phyloP scores from a whole-genome alignment of 1,139 yeast species.

The Yamadazyma jaroonii region DNA sequence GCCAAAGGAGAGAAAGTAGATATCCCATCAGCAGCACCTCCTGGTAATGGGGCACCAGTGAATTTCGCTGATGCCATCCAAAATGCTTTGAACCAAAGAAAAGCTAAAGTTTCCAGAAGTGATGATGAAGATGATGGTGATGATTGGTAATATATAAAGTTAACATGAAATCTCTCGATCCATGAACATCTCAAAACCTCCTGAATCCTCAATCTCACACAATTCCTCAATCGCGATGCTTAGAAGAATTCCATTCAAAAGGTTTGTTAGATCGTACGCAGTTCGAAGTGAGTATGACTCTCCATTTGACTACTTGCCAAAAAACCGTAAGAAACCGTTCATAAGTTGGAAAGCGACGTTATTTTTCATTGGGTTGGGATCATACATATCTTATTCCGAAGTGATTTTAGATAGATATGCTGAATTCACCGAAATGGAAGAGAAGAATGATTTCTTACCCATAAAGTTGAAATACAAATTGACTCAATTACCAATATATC shows the following conservation, averaged over 20 bases:
- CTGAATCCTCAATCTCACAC: background rate
- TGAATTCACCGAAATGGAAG: conserved; percentile 25
- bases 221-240: background rate
- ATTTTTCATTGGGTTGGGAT: conserved; percentile 27
- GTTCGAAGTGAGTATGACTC: conserved; percentile 34
- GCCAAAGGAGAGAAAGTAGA: conserved; percentile 57
- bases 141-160: conserved; percentile 20
- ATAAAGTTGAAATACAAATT: conserved; percentile 45
- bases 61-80: conserved; percentile 84
- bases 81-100: conserved; percentile 78
- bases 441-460: conserved; percentile 20
- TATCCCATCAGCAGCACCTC: conserved; percentile 25
- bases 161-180: background rate
- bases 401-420: conserved; percentile 33
- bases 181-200: background rate
- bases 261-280: conserved; percentile 14
- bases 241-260: background rate
- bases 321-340: conserved; percentile 22
- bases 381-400: conserved; percentile 34
- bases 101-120: conserved; percentile 76
- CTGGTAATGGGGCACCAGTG: conserved; percentile 39
- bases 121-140: conserved; percentile 82
- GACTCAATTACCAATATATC: conserved; percentile 51
- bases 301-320: conserved; percentile 34
- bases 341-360: conserved; percentile 32